Conservation (phyloP, 805 yeast species). For the Saturnispora quitensis region DNA sequence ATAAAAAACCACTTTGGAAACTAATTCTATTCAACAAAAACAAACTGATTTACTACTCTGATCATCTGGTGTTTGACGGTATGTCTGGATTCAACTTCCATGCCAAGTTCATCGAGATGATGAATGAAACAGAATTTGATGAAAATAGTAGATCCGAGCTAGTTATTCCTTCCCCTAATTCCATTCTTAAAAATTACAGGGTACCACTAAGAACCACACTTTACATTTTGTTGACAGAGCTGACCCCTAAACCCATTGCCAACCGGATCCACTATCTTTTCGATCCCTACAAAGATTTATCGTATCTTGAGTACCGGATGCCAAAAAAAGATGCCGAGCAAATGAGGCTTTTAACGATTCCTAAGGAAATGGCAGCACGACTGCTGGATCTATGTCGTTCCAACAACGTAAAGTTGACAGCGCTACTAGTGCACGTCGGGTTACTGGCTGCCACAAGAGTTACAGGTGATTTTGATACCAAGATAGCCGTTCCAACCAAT, state of each 20-base stretch:
- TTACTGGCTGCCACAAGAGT: background rate
- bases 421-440: slow-evolving; percentile 3
- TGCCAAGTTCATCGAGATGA: background rate
- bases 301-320: background rate
- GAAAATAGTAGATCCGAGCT: background rate
- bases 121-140: background rate
- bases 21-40: slow-evolving; percentile 11
- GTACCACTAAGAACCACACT: background rate
- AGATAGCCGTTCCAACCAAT: slow-evolving; percentile 16
- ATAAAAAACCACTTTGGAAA: slow-evolving; percentile 16
- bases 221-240: background rate
- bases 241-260: background rate
- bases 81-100: slow-evolving; percentile 26
- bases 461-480: slow-evolving; percentile 10
- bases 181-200: background rate
- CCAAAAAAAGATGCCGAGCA: background rate
- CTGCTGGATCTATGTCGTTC: background rate
- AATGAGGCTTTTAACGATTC: background rate
- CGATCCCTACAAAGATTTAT: slow-evolving; percentile 3
- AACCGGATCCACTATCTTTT: slow-evolving; percentile 2
- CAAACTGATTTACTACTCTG: slow-evolving; percentile 17
- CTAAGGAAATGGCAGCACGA: background rate
- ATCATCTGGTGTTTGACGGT: slow-evolving; percentile 31
- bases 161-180: slow-evolving; percentile 1
- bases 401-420: slow-evolving; percentile 4